phyloP scores from a whole-genome alignment of 2,329 filamentous ascomycete genomes.

The Dothideomycetes sp. region DNA sequence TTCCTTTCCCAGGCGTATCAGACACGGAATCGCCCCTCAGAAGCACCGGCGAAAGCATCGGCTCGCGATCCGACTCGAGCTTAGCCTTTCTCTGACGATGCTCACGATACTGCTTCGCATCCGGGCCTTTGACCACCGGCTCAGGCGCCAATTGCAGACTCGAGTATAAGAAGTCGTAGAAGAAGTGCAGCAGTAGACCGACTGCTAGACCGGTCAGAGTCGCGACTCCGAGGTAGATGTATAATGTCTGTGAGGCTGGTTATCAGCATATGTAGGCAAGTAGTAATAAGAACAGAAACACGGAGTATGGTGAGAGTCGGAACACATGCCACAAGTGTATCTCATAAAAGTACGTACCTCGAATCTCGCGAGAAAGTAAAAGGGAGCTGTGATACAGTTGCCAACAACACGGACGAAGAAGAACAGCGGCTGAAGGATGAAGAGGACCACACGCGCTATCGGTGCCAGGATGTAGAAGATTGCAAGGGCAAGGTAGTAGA shows the following conservation, averaged over 20 bases:
- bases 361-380: slow-evolving; percentile 40
- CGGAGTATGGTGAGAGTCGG: slow-evolving; percentile 2
- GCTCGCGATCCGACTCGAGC: slow-evolving; percentile 12
- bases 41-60: slow-evolving; percentile 12
- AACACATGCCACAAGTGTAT: too few species aligned
- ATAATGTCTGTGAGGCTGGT: slow-evolving; percentile 30
- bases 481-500: slow-evolving; percentile 27
- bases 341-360: slow-evolving; percentile 35
- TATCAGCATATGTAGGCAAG: slow-evolving; percentile 8
- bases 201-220: slow-evolving; percentile 54
- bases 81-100: slow-evolving; percentile 15
- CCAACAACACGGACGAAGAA: slow-evolving; percentile 33
- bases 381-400: slow-evolving; percentile 34
- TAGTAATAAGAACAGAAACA: background rate
- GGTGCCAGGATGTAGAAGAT: slow-evolving; percentile 33
- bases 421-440: slow-evolving; percentile 40
- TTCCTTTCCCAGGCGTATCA: slow-evolving; percentile 22
- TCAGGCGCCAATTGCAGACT: slow-evolving; percentile 12
- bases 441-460: slow-evolving; percentile 34
- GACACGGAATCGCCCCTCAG: too few species aligned
- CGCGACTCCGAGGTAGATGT: slow-evolving; percentile 54
- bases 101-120: slow-evolving; percentile 22
- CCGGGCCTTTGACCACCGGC: slow-evolving; percentile 12
- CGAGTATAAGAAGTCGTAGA: slow-evolving; percentile 39
- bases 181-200: slow-evolving; percentile 48